Base-by-base conservation (phyloP, 2,329 filamentous ascomycete species). In the Dactylella cylindrospora region DNA sequence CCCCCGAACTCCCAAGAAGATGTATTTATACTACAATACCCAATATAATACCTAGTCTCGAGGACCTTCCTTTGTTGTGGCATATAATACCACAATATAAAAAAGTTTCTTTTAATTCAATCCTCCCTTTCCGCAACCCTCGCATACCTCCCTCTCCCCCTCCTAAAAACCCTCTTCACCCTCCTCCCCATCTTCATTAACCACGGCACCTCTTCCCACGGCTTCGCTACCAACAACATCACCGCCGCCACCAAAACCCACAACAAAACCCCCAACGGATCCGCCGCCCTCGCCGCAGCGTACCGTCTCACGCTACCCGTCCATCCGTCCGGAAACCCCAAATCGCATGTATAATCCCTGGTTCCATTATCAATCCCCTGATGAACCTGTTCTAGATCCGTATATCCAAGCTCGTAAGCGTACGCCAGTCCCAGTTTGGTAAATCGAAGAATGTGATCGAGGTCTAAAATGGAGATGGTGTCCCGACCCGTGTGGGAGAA, bases 271-370 rank as follows among this genome's bases (percentile, higher is more conserved):
- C 59, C 59, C 33, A 40, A 25, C 25, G 59, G 59, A 43, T 64
- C 59, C 2, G 59, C 39, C 13, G 59, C 50, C 25, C 59, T 39
- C 22, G 50, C 59, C 10, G 59, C 45, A n/a, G 44, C 40, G 20
- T 51, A 57, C 25, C 59, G 28, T 35, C 38, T 35, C 20, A 57
- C 31, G 8, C 25, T 26, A 5, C 59, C 59, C 39, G 45, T 45
- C 32, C 32, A 51, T n/a, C 50, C 59, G 22, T 55, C 52, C 39
- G 59, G 57, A 32, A 44, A 62, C 6, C 57, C 57, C 7, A 39
- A 23, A 29, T 62, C 57, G 26, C 57, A 62, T 0, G 28, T 13
- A 45, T 62, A 54, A 25, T 32, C 49, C 31, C 49, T 49, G 29
- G 13, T 28, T 12, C 43, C 35, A 6, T 9, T 22, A 36, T 19